phyloP scores from a whole-genome alignment of 176 grass and related monocot species.

The Melocanna baccifera region DNA sequence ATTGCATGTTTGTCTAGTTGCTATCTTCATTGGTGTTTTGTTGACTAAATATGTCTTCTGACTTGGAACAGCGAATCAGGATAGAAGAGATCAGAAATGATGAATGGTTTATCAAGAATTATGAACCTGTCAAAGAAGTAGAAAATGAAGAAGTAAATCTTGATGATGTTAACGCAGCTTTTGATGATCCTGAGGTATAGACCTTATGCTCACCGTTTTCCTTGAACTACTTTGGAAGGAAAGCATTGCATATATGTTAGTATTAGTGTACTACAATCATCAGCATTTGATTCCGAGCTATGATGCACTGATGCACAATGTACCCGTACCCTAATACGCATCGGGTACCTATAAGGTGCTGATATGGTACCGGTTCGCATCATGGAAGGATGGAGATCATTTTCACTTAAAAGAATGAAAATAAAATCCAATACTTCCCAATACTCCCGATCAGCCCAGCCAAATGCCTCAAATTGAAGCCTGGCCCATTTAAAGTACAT shows the following conservation, averaged over 20 bases:
- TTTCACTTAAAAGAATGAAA: too few relatives aligned
- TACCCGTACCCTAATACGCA: neutral
- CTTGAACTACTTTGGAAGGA: slow-evolving; percentile 7
- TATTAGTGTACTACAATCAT: neutral
- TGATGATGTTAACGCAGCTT: slow-evolving; percentile 83
- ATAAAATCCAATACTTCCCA: too few relatives aligned
- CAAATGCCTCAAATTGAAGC: neutral
- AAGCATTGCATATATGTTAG: neutral
- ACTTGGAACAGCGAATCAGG: slow-evolving; percentile 72
- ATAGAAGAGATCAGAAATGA: slow-evolving; percentile 93
- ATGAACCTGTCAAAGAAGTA: slow-evolving; percentile 64
- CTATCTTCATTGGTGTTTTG: slow-evolving; percentile 22
- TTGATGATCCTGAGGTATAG: slow-evolving; percentile 80
- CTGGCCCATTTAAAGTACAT: neutral
- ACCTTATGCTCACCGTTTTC: neutral
- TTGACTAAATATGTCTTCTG: slow-evolving; percentile 25
- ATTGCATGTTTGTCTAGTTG: slow-evolving; percentile 1
- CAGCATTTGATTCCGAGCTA: slow-evolving; percentile 3
- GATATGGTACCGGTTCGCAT: too few relatives aligned
- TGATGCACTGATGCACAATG: neutral
- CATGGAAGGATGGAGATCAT: too few relatives aligned
- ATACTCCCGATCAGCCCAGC: neutral
- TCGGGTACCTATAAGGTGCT: neutral
- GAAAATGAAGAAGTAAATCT: slow-evolving; percentile 89
- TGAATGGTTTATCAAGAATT: slow-evolving; percentile 92